A percentile compares a stretch with the other conserved stretches of the same genome.
These are phyloP conservation scores for Plantago major DNA, from an alignment of 257 asterid genomes.

Conservation along the genomic window DNA sequence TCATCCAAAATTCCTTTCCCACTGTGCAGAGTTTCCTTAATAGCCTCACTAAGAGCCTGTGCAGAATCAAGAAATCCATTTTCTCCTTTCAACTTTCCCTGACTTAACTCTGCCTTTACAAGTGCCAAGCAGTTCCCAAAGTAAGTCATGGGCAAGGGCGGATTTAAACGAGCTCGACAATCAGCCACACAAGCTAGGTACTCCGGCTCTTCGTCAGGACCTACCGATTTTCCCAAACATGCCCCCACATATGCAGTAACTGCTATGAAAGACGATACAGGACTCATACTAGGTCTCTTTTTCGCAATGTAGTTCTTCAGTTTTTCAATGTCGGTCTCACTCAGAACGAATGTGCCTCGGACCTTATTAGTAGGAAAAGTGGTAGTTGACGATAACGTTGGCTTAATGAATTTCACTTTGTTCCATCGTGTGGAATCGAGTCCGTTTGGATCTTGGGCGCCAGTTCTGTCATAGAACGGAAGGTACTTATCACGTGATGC, in stretches of 20 bases:
- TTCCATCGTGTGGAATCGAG: slow-evolving; percentile 1
- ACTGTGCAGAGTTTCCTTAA: neutral
- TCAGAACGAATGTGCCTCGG: neutral
- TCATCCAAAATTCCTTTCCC: slow-evolving; percentile 1
- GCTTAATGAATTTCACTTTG: neutral
- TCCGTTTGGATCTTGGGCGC: slow-evolving; percentile 3
- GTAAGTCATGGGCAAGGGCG: slow-evolving; percentile 2
- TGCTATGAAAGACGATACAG: neutral
- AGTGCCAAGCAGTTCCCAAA: slow-evolving; percentile 10
- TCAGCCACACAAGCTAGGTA: neutral
- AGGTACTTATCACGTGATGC: neutral
- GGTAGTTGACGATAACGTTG: neutral
- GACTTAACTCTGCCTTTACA: neutral
- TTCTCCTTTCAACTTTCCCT: neutral
- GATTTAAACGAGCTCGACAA: slow-evolving; percentile 5
- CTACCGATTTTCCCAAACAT: neutral
- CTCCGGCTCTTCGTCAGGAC: neutral
- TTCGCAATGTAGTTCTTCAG: neutral
- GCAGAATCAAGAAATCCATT: slow-evolving; percentile 2
- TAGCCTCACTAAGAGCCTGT: neutral
- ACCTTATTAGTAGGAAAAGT: slow-evolving; percentile 1
- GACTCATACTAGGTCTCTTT: neutral
- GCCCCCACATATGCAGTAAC: slow-evolving; percentile 1
- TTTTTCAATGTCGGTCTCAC: neutral
- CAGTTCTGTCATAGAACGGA: neutral